These are phyloP conservation scores for Sisymbrium irio DNA, from an alignment of 345 rosid genomes.

Conservation along the genomic window DNA sequence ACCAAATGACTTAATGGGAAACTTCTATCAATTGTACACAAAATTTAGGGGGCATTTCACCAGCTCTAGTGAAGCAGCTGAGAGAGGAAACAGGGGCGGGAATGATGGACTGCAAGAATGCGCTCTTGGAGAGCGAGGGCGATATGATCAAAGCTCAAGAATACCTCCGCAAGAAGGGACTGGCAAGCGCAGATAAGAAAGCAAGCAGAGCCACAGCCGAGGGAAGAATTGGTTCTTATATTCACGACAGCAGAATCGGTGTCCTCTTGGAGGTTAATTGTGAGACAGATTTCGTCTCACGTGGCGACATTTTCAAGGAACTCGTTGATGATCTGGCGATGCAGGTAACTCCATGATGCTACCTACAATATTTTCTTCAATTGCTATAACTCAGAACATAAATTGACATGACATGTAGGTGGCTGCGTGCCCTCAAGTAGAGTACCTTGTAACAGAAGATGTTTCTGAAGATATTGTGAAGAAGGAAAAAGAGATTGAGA, in stretches of 20 bases:
- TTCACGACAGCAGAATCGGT: slow-evolving; percentile 95
- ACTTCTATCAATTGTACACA: slow-evolving; percentile 7
- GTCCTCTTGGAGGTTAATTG: slow-evolving; percentile 90
- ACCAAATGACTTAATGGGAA: not conserved
- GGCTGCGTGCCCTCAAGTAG: slow-evolving; percentile 91
- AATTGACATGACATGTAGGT: slow-evolving; percentile 30
- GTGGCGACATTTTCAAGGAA: slow-evolving; percentile 92
- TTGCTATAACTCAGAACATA: not conserved
- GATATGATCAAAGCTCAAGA: slow-evolving; percentile 88
- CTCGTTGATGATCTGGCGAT: slow-evolving; percentile 88
- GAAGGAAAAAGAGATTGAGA: slow-evolving; percentile 87
- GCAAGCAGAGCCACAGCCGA: slow-evolving; percentile 88
- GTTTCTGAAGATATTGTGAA: slow-evolving; percentile 72
- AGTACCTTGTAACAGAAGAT: slow-evolving; percentile 77
- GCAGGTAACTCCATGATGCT: slow-evolving; percentile 45
- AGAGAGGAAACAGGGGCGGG: slow-evolving; percentile 98
- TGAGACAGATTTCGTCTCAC: slow-evolving; percentile 95
- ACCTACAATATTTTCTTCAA: not conserved
- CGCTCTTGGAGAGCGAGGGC: slow-evolving; percentile 76
- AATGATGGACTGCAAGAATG: slow-evolving; percentile 99
- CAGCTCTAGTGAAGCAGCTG: slow-evolving; percentile 89
- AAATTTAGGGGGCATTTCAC: slow-evolving; percentile 57
- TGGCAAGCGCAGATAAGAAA: slow-evolving; percentile 93
- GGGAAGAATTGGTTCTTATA: slow-evolving; percentile 92
- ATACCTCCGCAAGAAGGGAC: slow-evolving; percentile 88